Evolutionary conservation across 441 rosid species (phyloP), one percentile per base, ranked within the genome.

Genomic region (Populus hybrid): DNA sequence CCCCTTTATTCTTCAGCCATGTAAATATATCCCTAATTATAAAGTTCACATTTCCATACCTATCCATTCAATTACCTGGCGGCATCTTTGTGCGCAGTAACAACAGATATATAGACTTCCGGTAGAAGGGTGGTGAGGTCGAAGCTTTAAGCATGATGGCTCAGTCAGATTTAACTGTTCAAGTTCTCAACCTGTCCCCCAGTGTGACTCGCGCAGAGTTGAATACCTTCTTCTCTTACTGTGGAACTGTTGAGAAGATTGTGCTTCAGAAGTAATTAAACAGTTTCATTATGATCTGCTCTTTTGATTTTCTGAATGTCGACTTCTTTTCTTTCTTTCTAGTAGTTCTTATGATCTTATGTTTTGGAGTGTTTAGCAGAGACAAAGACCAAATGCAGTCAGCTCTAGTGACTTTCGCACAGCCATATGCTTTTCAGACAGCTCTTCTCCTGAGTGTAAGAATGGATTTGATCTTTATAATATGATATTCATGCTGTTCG

Each of bases 371-470:
- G 9, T 1, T 6, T 68, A 10, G 63, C 82, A 82, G 81, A n/a
- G 57, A 78, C 21, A 46, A 74, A 42, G 84, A 78, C 20, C 61
- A 21, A n/a, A 10, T 46, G 57, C 81, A 73, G 73, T 79, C 78
- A 5, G 88, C 86, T 32, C 57, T 76, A 28, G 84, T 87, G 72
- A 80, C 88, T 3, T 87, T 83, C 70, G 69, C 40, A 42, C 81
- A 81, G 73, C 90, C 88, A 30, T 85, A 50, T 46, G 88, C 87
- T 24, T 84, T 78, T 21, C 82, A 46, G 59, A 84, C 87, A 20
- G 88, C 90, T 54, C 88, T 85, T 76, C 85, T 85, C 64, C 81
- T 87, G 21, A 59, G 84, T 73, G 87, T 85, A 85, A 76, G 84
- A 46, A 46, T 10, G 57, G 57, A 14, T 12, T 12, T 46, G 57